phyloP scores from a whole-genome alignment of 2,329 filamentous ascomycete species.

The Colletotrichum sp. region DNA sequence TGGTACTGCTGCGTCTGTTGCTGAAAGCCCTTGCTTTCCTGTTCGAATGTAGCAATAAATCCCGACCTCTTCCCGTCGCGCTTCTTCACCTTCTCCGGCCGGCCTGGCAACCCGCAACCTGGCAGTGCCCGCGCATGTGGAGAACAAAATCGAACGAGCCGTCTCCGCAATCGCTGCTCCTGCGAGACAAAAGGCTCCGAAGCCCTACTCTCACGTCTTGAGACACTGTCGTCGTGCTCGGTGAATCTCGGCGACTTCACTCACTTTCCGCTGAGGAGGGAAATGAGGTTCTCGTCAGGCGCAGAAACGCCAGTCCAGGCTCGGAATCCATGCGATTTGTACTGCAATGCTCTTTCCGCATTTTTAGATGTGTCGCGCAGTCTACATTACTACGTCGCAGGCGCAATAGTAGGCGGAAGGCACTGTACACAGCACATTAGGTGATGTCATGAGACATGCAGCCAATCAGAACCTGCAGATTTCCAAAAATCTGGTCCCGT shows the following conservation, averaged over 20 bases:
- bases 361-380: background rate
- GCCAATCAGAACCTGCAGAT: constrained; percentile 1
- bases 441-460: constrained; percentile 8
- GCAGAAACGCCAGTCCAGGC: background rate
- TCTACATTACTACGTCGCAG: background rate
- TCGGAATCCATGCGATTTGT: background rate
- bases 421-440: background rate
- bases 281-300: background rate
- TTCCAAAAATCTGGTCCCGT: background rate
- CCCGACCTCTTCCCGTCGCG: background rate
- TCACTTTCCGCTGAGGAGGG: background rate
- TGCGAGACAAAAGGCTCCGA: background rate
- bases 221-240: background rate
- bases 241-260: constrained; percentile 2
- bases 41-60: constrained; percentile 19
- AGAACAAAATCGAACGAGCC: background rate
- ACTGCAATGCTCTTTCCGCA: background rate
- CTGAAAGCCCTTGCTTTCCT: background rate
- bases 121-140: background rate
- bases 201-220: background rate
- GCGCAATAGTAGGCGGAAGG: background rate
- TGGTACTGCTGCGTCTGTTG: background rate
- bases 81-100: background rate
- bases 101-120: background rate
- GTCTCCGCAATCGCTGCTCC: background rate